Evolutionary conservation across 2,329 filamentous ascomycete species (phyloP).

Genomic region (Neurospora sp.): DNA sequence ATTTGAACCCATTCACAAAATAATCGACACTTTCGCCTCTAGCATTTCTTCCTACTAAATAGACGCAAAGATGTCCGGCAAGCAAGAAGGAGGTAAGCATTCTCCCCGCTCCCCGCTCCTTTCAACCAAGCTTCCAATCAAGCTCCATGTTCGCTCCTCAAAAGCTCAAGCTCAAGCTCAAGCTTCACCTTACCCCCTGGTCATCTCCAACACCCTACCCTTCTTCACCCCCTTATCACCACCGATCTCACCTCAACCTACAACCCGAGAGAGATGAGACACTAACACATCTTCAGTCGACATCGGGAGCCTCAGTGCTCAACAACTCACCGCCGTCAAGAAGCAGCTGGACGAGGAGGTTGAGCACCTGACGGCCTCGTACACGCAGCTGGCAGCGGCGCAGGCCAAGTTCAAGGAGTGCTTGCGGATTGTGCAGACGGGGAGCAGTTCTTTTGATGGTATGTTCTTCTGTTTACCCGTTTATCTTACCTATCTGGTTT

Average conservation of each 20-base stretch:
- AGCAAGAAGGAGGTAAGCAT: not conserved
- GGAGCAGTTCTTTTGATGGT: slow-evolving; percentile 19
- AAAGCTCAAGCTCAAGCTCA: not conserved
- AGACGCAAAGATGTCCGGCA: not conserved
- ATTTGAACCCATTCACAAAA: too few species aligned
- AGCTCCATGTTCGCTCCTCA: not conserved
- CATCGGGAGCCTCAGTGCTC: slow-evolving; percentile 66
- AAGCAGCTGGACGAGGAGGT: slow-evolving; percentile 94
- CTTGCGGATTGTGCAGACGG: slow-evolving; percentile 58
- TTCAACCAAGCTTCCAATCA: not conserved
- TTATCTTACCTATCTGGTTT: slow-evolving; percentile 2
- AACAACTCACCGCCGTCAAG: slow-evolving; percentile 85
- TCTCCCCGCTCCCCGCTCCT: not conserved
- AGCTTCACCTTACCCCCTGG: not conserved
- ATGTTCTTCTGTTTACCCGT: slow-evolving; percentile 21
- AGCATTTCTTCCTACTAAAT: too few species aligned
- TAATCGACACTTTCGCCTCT: too few species aligned
- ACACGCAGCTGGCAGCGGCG: slow-evolving; percentile 78
- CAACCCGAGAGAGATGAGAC: not conserved
- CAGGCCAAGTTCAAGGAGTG: slow-evolving; percentile 91
- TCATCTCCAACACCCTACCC: not conserved
- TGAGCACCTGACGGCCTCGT: slow-evolving; percentile 84
- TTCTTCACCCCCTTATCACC: too few species aligned
- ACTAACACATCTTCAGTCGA: slow-evolving; percentile 32
- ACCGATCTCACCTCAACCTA: too few species aligned